Evolutionary conservation across 75 land plant genomes (phyloP).

Genomic region (Adiantum capillusveneris): DNA sequence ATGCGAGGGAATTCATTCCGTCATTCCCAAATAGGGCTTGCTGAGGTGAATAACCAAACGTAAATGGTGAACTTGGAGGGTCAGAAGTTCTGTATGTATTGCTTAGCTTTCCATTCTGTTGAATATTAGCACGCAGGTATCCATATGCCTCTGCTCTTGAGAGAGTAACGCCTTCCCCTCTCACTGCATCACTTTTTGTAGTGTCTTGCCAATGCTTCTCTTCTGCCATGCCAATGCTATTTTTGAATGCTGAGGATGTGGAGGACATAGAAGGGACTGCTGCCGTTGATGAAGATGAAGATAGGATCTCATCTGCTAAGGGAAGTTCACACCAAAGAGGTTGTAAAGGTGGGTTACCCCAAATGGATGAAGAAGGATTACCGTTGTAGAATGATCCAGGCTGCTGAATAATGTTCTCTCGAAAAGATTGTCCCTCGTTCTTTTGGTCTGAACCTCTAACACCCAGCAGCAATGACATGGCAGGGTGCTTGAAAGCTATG

Average conservation of each 20-base stretch:
- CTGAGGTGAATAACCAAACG: no score
- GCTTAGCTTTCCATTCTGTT: no score
- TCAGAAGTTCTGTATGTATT: no score
- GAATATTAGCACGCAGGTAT: no score
- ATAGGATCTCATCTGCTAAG: not conserved
- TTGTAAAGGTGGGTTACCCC: conserved; percentile 1
- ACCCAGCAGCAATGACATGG: conserved; percentile 14
- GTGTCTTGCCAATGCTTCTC: not conserved
- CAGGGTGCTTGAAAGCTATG: no score
- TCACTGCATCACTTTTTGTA: no score
- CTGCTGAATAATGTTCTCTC: conserved; percentile 12
- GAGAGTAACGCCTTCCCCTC: no score
- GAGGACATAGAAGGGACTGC: not conserved
- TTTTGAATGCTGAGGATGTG: not conserved
- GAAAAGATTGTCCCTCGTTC: conserved; percentile 2
- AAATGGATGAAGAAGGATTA: conserved; percentile 11
- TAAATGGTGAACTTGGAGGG: no score
- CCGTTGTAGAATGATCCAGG: conserved; percentile 13
- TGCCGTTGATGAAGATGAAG: not conserved
- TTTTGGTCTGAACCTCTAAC: conserved; percentile 4
- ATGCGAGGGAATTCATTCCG: no score
- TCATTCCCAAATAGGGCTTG: no score
- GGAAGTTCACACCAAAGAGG: conserved; percentile 1
- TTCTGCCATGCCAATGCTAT: not conserved
- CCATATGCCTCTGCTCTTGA: no score